phyloP scores from a whole-genome alignment of 1,284 basidiomycete genomes.

The Malassezia nana region DNA sequence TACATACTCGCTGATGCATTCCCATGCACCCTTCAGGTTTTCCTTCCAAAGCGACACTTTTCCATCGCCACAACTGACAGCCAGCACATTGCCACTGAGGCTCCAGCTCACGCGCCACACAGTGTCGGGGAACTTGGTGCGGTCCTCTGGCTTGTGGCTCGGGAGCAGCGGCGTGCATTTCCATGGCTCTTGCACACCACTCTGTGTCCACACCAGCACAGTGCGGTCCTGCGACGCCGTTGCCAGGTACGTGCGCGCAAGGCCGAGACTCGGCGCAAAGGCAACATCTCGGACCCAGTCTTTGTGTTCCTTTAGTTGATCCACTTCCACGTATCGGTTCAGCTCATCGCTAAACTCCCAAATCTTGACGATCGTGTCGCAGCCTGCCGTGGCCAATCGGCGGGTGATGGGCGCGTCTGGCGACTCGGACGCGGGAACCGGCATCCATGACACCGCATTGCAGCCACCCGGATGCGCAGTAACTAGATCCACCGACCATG shows the following conservation, averaged over 20 bases:
- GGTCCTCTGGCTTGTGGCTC: constrained; percentile 29
- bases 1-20: constrained; percentile 60
- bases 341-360: constrained; percentile 62
- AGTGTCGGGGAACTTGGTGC: constrained; percentile 39
- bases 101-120: constrained; percentile 98
- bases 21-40: constrained; percentile 84
- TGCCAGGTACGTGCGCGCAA: constrained; percentile 87
- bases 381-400: constrained; percentile 80
- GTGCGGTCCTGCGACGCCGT: constrained; percentile 80
- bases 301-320: constrained; percentile 55
- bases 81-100: constrained; percentile 86
- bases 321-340: constrained; percentile 38
- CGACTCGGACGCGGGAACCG: constrained; percentile 47
- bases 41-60: constrained; percentile 98
- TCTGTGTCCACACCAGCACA: constrained; percentile 88
- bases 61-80: constrained; percentile 94
- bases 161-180: constrained; percentile 75
- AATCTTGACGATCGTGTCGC: constrained; percentile 88
- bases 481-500: constrained; percentile 90
- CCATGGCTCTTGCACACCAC: constrained; percentile 69
- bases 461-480: constrained; percentile 91
- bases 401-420: constrained; percentile 47
- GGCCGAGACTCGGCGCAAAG: constrained; percentile 91
- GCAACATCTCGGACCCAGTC: constrained; percentile 98
- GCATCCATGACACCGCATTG: constrained; percentile 96